Evolutionary conservation across 1,139 yeast genomes (phyloP).

Genomic region (Geotrichum aggregatum): DNA sequence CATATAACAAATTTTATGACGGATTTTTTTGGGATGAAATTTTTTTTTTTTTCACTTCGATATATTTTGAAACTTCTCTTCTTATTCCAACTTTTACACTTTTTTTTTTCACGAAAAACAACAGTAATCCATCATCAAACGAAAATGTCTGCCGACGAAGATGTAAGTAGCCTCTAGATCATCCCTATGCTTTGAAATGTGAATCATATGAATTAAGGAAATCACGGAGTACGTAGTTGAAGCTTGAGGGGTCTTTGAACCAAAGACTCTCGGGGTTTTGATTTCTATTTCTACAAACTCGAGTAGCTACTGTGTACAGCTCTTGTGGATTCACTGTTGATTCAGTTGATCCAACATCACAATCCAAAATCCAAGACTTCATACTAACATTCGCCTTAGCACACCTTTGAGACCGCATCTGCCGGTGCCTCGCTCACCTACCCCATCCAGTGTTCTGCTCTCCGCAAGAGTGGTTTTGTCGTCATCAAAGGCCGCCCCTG

Average conservation of each 20-base stretch:
- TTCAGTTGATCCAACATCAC: neutral
- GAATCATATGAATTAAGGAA: no score
- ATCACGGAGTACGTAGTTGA: no score
- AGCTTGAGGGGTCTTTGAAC: no score
- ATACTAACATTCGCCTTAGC: constrained; percentile 41
- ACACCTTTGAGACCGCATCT: constrained; percentile 94
- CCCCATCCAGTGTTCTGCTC: constrained; percentile 99
- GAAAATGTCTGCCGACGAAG: constrained; percentile 24
- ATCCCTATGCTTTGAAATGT: no score
- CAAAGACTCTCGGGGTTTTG: neutral
- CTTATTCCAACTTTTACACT: neutral
- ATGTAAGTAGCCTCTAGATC: no score
- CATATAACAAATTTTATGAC: no score
- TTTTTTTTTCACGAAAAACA: constrained; percentile 5
- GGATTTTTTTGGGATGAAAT: no score
- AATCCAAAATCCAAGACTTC: neutral
- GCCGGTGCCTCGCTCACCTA: constrained; percentile 98
- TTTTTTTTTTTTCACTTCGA: no score
- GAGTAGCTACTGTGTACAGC: neutral
- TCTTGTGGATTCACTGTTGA: neutral
- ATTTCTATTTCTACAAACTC: no score
- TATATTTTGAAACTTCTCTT: constrained; percentile 8
- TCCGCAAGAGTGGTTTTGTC: constrained; percentile 99
- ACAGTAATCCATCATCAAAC: constrained; percentile 11
- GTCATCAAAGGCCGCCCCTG: constrained; percentile 99